Percentiles rank a stretch among this genome's conserved stretches.
Conservation (phyloP, 257 asterid genomes). For the Nicotiana otophora region DNA sequence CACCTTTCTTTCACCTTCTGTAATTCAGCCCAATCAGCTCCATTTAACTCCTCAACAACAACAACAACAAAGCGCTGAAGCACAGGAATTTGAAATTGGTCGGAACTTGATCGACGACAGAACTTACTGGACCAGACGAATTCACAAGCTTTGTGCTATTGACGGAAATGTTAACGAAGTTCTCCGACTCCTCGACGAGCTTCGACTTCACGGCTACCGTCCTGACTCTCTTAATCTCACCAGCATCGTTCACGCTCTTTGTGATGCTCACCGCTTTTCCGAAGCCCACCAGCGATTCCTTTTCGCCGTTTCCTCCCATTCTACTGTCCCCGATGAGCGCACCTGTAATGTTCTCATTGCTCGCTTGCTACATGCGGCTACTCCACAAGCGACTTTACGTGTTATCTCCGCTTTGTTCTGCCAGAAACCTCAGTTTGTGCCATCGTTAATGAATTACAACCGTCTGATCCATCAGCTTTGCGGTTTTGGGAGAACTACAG, state of each 20-base stretch:
- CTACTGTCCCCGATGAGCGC: conserved; percentile 62
- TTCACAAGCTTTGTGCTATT: conserved; percentile 63
- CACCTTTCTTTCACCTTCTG: background rate
- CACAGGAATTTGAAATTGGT: conserved; percentile 1
- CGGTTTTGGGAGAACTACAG: conserved; percentile 26
- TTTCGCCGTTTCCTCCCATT: conserved; percentile 26
- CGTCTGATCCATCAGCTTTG: conserved; percentile 66
- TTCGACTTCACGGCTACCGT: conserved; percentile 44
- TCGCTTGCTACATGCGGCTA: conserved; percentile 49
- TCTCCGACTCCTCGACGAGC: conserved; percentile 47
- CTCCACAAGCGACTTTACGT: conserved; percentile 38
- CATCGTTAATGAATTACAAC: conserved; percentile 69
- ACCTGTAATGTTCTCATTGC: conserved; percentile 81
- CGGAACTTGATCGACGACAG: conserved; percentile 25
- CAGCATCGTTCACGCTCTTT: conserved; percentile 71
- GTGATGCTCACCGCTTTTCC: conserved; percentile 48
- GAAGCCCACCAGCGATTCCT: conserved; percentile 64
- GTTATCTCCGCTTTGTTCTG: conserved; percentile 38
- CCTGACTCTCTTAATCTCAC: conserved; percentile 61
- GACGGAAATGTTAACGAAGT: conserved; percentile 54
- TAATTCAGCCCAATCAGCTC: conserved; percentile 15
- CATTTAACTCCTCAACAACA: background rate
- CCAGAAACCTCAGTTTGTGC: conserved; percentile 68
- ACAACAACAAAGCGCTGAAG: background rate
- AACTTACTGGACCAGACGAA: conserved; percentile 50